Evolutionary conservation across 495 filamentous ascomycete genomes (phyloP).

Genomic region (Platismatia glauca): DNA sequence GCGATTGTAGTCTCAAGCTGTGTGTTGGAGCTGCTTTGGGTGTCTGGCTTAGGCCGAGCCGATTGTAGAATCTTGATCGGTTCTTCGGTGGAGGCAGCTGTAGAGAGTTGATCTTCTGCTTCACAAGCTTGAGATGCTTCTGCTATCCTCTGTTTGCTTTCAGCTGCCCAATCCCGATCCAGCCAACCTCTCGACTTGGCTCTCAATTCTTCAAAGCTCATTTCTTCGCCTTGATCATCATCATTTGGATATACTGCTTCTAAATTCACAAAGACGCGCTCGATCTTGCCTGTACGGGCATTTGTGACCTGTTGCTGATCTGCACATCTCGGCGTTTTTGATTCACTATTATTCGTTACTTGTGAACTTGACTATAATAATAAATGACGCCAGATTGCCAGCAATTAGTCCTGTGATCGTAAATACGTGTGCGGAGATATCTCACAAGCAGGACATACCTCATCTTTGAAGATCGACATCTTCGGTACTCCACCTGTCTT

Average conservation of each 20-base stretch:
- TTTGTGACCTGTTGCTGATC: constrained; percentile 63
- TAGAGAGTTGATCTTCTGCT: neutral
- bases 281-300: constrained; percentile 64
- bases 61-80: neutral
- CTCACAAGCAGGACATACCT: constrained; percentile 55
- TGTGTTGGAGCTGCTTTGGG: constrained; percentile 14
- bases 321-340: constrained; percentile 33
- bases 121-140: neutral
- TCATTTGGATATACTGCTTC: constrained; percentile 73
- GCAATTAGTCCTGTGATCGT: constrained; percentile 95
- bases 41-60: neutral
- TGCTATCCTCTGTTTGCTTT: constrained; percentile 8
- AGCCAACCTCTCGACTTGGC: constrained; percentile 74
- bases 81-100: neutral
- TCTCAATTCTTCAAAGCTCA: constrained; percentile 84
- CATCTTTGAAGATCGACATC: constrained; percentile 88
- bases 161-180: constrained; percentile 51
- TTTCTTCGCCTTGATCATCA: constrained; percentile 56
- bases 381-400: constrained; percentile 50
- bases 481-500: constrained; percentile 67
- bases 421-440: constrained; percentile 59
- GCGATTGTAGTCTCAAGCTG: constrained; percentile 16
- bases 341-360: constrained; percentile 32
- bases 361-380: constrained; percentile 52
- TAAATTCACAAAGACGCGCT: constrained; percentile 80